These are phyloP conservation scores for Fusarium piperis DNA, from an alignment of 2,329 filamentous ascomycete genomes.

Conservation along the genomic window DNA sequence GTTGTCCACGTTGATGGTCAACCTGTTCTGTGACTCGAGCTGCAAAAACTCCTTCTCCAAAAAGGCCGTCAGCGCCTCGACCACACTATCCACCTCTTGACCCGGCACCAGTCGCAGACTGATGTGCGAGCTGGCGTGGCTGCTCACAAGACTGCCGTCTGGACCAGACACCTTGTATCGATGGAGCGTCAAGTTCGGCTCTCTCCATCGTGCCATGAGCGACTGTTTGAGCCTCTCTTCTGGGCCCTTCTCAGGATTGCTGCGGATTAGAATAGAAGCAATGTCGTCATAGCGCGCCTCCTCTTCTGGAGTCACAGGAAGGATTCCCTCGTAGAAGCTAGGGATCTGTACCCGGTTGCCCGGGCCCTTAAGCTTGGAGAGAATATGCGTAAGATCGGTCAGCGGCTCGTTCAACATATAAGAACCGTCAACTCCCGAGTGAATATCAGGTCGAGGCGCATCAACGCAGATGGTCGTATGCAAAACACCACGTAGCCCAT, in stretches of 20 bases:
- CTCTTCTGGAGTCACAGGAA: constrained; percentile 78
- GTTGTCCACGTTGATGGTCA: constrained; percentile 88
- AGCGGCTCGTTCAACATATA: constrained; percentile 89
- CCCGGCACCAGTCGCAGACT: constrained; percentile 94
- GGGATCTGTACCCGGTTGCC: constrained; percentile 87
- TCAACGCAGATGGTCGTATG: constrained; percentile 92
- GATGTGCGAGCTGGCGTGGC: constrained; percentile 86
- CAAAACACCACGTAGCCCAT: constrained; percentile 91
- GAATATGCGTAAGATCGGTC: constrained; percentile 86
- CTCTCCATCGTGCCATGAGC: constrained; percentile 93
- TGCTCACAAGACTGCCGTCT: constrained; percentile 90
- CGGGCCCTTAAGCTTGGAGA: constrained; percentile 83
- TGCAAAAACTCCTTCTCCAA: constrained; percentile 75
- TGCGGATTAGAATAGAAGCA: constrained; percentile 76
- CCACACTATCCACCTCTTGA: constrained; percentile 84
- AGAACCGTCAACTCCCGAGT: constrained; percentile 97
- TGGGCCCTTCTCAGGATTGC: constrained; percentile 69
- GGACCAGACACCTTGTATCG: constrained; percentile 92
- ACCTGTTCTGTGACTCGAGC: constrained; percentile 81
- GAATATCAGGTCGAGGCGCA: constrained; percentile 86
- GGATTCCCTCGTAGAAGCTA: constrained; percentile 86
- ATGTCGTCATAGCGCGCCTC: constrained; percentile 87
- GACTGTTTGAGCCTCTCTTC: constrained; percentile 80
- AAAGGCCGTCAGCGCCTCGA: constrained; percentile 72
- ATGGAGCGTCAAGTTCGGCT: constrained; percentile 94